Conservation (phyloP, 257 asterid genomes). For the Solanum chiquidenum region DNA sequence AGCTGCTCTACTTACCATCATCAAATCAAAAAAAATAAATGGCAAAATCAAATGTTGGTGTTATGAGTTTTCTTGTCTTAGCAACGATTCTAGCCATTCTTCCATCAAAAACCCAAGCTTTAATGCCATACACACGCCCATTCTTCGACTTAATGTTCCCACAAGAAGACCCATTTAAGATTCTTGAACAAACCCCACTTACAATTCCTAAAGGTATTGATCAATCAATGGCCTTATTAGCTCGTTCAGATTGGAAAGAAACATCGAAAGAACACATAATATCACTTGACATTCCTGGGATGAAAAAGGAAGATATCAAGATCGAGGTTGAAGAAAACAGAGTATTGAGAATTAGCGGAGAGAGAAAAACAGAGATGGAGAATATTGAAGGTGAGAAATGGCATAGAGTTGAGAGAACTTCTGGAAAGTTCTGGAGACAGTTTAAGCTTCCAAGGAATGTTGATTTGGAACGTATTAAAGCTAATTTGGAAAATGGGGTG, state of each 20-base stretch:
- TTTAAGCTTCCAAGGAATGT: conserved; percentile 65
- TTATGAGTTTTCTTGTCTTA: background rate
- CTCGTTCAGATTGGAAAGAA: conserved; percentile 80
- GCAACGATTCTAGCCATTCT: background rate
- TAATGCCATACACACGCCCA: conserved; percentile 14
- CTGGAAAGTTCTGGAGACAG: conserved; percentile 74
- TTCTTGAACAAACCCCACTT: conserved; percentile 24
- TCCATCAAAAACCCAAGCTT: conserved; percentile 4
- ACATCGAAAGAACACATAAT: conserved; percentile 48
- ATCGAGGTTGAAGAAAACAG: conserved; percentile 58
- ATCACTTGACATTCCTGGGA: conserved; percentile 60
- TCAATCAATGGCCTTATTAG: conserved; percentile 20
- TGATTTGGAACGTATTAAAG: conserved; percentile 45
- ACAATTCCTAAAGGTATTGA: conserved; percentile 16
- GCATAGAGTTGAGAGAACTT: conserved; percentile 71
- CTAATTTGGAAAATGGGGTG: conserved; percentile 67
- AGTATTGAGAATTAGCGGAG: conserved; percentile 54
- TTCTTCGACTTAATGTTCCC: conserved; percentile 17
- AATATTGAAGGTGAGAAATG: conserved; percentile 61
- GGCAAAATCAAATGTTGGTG: background rate
- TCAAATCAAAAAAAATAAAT: background rate
- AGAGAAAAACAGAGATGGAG: conserved; percentile 56
- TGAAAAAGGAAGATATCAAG: conserved; percentile 52
- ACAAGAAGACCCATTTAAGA: conserved; percentile 23
- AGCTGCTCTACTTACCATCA: background rate